Evolutionary conservation across 75 land plant genomes (phyloP), one percentile per base, ranked within the genome.

Genomic region (Sequoia sempervirens): DNA sequence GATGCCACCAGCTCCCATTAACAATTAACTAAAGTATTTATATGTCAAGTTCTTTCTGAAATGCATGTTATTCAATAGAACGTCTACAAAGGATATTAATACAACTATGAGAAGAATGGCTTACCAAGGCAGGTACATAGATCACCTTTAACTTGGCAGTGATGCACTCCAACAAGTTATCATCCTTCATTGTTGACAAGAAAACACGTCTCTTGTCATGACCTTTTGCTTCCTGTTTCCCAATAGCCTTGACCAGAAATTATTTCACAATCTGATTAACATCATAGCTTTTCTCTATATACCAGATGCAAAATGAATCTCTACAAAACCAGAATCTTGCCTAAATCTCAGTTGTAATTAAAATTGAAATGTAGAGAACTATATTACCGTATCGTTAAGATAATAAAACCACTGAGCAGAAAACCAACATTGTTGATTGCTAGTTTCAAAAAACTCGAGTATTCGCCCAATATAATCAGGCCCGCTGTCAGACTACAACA

Each of bases 361-460:
- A 32, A 40, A 37, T 8, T 75, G 41, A 18, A 75, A 1, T 73
- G 18, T 38, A 5, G 43, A 38, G 41, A 75, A 75, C 7, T 20
- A 32, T 23, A 61, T 32, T 88, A 95, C 99, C 68, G 99, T 96
- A 64, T 96, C 99, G 2, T 81, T 73, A 4, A 90, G 88, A 86
- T 93, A 81, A 79, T 86, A 96, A 82, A 87, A 96, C 99, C 99
- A 96, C 76, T 91, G 99, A 10, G 92, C 92, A 52, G 89, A 89
- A 81, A 95, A 93, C 87, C 94, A 93, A 5, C 23, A 40, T 30
- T 74, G 20, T 28, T 83, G 82, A 74, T 93, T 91, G 68, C 50
- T 70, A 1, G 83, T 82, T 68, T 91, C 89, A 85, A 91, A 96
- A 73, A 96, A 82, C 86, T 96, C 99, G n/a, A 95, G 43, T 36